Percentiles rank a stretch among this genome's conserved stretches.
Conservation (phyloP, 2,329 filamentous ascomycete species). For the Cryphonectria naterciae region DNA sequence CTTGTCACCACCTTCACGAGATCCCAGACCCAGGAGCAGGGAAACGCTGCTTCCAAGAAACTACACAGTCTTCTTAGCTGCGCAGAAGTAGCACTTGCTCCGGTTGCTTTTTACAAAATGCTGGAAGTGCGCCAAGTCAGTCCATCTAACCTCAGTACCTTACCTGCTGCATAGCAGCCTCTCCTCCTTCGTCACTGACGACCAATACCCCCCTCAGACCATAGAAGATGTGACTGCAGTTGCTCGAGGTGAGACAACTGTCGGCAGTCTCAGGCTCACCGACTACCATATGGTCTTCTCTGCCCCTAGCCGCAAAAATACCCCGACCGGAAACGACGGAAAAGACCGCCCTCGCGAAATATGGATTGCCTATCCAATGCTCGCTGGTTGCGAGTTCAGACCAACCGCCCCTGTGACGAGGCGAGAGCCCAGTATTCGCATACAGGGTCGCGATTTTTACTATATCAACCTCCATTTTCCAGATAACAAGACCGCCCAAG, state of each 20-base stretch:
- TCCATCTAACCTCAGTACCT: background rate
- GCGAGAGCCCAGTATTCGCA: constrained; percentile 78
- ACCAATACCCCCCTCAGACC: constrained; percentile 41
- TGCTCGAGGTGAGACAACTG: constrained; percentile 60
- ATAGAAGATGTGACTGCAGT: constrained; percentile 65
- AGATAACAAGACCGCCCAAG: constrained; percentile 73
- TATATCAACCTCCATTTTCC: constrained; percentile 90
- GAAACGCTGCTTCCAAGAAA: background rate
- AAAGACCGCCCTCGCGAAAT: constrained; percentile 60
- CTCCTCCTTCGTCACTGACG: constrained; percentile 11
- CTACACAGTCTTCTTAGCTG: background rate
- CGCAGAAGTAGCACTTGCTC: constrained; percentile 10
- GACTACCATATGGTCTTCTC: constrained; percentile 65
- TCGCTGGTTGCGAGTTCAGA: constrained; percentile 77
- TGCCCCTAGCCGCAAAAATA: constrained; percentile 42
- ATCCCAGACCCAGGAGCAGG: background rate
- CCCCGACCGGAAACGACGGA: constrained; percentile 19
- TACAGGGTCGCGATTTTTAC: constrained; percentile 91
- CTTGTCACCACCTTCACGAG: constrained; percentile 7
- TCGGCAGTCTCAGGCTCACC: constrained; percentile 63
- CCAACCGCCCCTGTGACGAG: constrained; percentile 71
- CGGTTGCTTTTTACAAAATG: constrained; percentile 22
- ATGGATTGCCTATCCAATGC: constrained; percentile 95
- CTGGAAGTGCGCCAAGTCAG: constrained; percentile 35
- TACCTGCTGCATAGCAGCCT: background rate